Base-by-base conservation (phyloP, 2,329 filamentous ascomycete species). In the Fusarium subtropicale region DNA sequence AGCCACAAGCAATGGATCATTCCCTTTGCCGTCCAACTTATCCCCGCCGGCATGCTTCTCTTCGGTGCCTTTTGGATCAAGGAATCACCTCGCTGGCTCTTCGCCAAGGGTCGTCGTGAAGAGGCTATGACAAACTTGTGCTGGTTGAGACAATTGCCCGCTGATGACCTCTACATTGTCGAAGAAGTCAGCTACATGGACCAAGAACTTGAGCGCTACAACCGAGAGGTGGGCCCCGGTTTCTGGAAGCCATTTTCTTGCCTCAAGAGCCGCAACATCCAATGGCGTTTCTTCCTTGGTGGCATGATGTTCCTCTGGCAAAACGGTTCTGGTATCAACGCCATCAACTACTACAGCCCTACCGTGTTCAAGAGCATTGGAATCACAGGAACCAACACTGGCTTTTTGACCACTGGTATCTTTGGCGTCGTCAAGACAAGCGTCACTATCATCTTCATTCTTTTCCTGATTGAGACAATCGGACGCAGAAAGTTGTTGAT, bases 301-400 rank as follows among this genome's bases (percentile, higher is more conserved):
- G 86, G 87, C 48, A 86, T 92, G 74, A 84, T 95, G 26, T 94
- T 94, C 83, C 81, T 94, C 58, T 93, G 89, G 85, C 92, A 95
- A 79, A 94, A 94, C 73, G 90, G 90, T 38, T 77, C 76, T 8
- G 91, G 91, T 2, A 93, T 93, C 81, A 93, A 93, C 71, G 91
- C 91, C 28, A 90, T 92, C 81, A 93, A 93, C 81, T 93, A 93
- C 79, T 92, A 91, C 78, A 85, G 82, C 1, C 76, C 76, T 22
- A 78, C 76, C 26, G 76, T 78, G 18, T 78, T 78, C 83, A 85
- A 82, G 68, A 81, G 79, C 46, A 79, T 85, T 31, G 83, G 83
- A 9, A 79, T 84, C 59, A 79, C 77, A 7, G 83, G 83, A 18
- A 82, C 80, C 46, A 81, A 81, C 70, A 81, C 79, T 1, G 74